These are phyloP conservation scores for Globisporangium alternatum DNA, from an alignment of 352 stramenopile genomes.

Conservation along the genomic window DNA sequence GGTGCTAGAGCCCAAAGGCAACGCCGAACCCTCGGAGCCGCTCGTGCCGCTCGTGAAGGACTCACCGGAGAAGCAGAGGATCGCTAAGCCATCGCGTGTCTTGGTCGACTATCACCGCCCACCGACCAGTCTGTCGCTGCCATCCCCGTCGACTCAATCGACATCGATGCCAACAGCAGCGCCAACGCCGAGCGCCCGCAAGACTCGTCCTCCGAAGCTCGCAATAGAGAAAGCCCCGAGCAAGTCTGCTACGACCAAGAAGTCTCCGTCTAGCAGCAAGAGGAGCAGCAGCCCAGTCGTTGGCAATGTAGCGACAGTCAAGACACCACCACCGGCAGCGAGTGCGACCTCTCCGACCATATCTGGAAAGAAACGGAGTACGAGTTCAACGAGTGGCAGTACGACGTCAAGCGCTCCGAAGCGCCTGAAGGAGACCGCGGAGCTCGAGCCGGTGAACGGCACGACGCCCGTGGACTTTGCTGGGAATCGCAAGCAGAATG, in stretches of 20 bases:
- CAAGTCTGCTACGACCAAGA: not conserved
- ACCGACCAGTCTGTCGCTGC: not conserved
- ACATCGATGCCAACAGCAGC: not conserved
- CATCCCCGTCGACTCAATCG: not conserved
- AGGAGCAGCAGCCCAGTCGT: not conserved
- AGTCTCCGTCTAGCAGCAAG: not conserved
- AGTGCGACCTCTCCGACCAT: not conserved
- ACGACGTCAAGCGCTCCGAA: not conserved
- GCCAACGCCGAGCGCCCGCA: not conserved
- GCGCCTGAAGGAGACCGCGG: conserved; percentile 12
- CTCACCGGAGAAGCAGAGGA: not conserved
- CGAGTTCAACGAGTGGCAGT: conserved; percentile 3
- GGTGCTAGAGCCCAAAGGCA: not conserved
- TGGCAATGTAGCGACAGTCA: not conserved
- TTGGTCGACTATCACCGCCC: not conserved
- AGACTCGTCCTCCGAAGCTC: conserved; percentile 7
- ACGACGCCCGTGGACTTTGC: conserved; percentile 13
- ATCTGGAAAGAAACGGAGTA: conserved; percentile 17
- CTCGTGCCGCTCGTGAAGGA: conserved; percentile 9
- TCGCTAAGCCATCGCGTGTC: not conserved
- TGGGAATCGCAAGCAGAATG: conserved; percentile 15
- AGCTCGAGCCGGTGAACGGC: conserved; percentile 7
- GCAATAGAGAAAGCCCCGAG: not conserved
- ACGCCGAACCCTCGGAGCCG: not conserved
- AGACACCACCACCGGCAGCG: not conserved